Evolutionary conservation across 2,329 filamentous ascomycete species (phyloP).

Genomic region (Reticulascus tulasneorum): DNA sequence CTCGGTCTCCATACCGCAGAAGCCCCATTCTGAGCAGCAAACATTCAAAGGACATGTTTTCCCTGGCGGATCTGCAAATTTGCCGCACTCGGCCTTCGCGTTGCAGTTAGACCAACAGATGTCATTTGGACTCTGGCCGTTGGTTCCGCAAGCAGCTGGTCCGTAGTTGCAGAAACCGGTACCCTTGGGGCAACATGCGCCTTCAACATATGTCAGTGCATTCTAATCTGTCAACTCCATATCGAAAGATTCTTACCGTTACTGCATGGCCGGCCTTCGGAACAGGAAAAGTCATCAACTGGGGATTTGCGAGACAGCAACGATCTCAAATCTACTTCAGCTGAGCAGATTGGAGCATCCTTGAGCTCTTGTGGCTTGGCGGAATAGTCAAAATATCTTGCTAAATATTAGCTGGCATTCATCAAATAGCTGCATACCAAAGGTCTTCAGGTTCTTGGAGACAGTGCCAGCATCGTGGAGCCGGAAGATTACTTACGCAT

Average conservation of each 20-base stretch:
- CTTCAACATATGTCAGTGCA: too few relatives aligned
- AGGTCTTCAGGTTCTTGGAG: too few relatives aligned
- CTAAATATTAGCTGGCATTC: too few relatives aligned
- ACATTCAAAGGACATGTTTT: conserved; percentile 32
- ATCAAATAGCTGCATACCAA: too few relatives aligned
- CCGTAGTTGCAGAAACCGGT: conserved; percentile 9
- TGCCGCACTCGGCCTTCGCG: conserved; percentile 28
- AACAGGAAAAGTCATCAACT: conserved; percentile 3
- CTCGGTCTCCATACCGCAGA: conserved; percentile 21
- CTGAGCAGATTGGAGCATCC: background rate
- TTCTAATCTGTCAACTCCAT: too few relatives aligned
- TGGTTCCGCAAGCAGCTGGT: conserved; percentile 17
- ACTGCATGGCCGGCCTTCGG: background rate
- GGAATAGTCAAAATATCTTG: too few relatives aligned
- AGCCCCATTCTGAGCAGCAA: conserved; percentile 30
- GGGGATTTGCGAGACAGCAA: conserved; percentile 1
- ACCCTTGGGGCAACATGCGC: conserved; percentile 11
- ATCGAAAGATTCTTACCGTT: too few relatives aligned
- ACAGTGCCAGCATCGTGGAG: too few relatives aligned
- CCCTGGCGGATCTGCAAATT: conserved; percentile 17
- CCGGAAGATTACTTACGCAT: too few relatives aligned
- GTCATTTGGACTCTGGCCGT: conserved; percentile 19
- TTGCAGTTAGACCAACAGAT: conserved; percentile 27
- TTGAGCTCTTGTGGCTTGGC: background rate
- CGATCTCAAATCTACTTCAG: background rate